Base-by-base conservation (phyloP, 1,284 basidiomycete species). In the Abortiporus biennis region DNA sequence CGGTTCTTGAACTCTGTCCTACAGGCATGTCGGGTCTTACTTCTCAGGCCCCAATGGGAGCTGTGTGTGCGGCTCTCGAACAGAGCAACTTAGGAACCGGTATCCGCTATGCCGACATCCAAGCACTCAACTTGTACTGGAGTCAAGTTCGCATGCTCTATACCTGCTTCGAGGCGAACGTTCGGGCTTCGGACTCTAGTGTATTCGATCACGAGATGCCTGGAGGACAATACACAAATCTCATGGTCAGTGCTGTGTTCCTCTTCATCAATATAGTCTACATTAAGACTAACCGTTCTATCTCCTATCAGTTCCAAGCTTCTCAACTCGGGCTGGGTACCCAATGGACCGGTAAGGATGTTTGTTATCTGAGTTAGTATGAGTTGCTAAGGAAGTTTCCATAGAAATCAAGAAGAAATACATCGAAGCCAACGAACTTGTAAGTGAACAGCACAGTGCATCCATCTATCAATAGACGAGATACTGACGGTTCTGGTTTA, bases 121-220 rank as follows among this genome's bases (percentile, higher is more conserved):
- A 97, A 64, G 88, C 93, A 31, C 79, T 99, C 56, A 99, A 99
- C 77, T 68, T 87, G 48, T 99, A 99, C 73, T 99, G 96, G 96
- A 90, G 85, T 51, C 94, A 98, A 72, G 90, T 98, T 62, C 88
- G 96, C 56, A 72, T 91, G 68, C 79, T 99, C 44, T 99, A 99
- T 72, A 68, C 76, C 59, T 96, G 92, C 72, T 99, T 99, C 73
- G 96, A 99, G 68, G 96, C 95, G 50, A 98, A 98, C 59, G 94
- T 99, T 56, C 84, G 93, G 49, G 91, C 94, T 20, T 95, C 92
- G 35, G 92, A 95, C 64, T 95, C 91, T 35, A 93, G 90, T 68
- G 94, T 98, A 47, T 99, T 98, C 62, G 94, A 95, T 62, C 96
- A 99, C 70, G 94, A 99, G 71, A 99, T 99, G 96, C 96, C 96